These are phyloP conservation scores for Suillus hirtellus DNA, from an alignment of 768 basidiomycete species.

Conservation along the genomic window DNA sequence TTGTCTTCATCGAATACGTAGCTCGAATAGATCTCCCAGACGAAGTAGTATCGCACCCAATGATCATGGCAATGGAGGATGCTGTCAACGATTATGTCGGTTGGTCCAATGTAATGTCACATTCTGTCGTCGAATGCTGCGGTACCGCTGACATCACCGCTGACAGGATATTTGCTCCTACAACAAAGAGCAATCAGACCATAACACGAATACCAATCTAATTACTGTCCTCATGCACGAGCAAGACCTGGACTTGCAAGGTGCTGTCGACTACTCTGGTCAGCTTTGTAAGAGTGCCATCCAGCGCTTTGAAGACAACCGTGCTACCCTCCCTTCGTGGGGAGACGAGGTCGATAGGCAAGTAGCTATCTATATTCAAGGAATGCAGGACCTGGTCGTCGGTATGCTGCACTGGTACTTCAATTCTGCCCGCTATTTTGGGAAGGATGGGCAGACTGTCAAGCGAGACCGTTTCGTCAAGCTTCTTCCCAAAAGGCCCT, in stretches of 20 bases:
- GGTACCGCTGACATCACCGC: constrained; percentile 5
- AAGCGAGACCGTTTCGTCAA: constrained; percentile 47
- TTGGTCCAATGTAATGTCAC: constrained; percentile 33
- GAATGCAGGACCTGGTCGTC: constrained; percentile 68
- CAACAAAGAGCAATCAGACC: constrained; percentile 70
- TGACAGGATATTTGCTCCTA: constrained; percentile 72
- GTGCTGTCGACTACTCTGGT: constrained; percentile 64
- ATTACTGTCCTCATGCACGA: constrained; percentile 65
- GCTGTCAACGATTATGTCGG: constrained; percentile 41
- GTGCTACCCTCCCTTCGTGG: constrained; percentile 46
- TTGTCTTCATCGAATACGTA: constrained; percentile 56
- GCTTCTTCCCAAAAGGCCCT: constrained; percentile 38
- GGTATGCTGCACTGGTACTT: constrained; percentile 73
- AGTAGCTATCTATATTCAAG: constrained; percentile 57
- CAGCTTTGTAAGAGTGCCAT: constrained; percentile 58
- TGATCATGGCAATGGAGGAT: constrained; percentile 45
- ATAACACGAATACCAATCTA: constrained; percentile 65
- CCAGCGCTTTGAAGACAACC: constrained; percentile 43
- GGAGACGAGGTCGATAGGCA: constrained; percentile 57
- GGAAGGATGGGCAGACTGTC: constrained; percentile 42
- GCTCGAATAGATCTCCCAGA: constrained; percentile 52
- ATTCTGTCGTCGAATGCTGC: constrained; percentile 5
- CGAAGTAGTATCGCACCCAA: constrained; percentile 52
- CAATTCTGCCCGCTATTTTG: constrained; percentile 56
- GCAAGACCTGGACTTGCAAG: constrained; percentile 55